Base-by-base conservation (phyloP, 805 yeast genomes). In the Candida insectalens region DNA sequence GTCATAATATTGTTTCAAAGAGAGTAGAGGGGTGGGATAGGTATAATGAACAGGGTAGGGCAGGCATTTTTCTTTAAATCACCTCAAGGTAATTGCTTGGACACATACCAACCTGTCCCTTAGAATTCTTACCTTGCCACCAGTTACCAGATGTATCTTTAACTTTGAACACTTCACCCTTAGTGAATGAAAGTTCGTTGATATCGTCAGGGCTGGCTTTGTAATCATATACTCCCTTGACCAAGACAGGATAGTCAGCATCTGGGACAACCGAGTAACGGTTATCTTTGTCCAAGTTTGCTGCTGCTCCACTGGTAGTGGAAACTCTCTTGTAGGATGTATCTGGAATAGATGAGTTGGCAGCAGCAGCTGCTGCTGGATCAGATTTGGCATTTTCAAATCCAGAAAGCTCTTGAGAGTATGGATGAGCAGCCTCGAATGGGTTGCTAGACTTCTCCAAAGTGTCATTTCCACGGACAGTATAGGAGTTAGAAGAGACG, bases 111-210 rank as follows among this genome's bases (percentile, higher is more conserved):
- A 85, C 82, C 55, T 87, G 92, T 22, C 98, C 98, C 45, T 75
- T 81, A 6, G 80, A 68, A 50, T 88, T 74, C 55, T 82, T 75
- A 27, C 95, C 96, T 60, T 87, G 95, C 97, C 97, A 89, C 98
- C 98, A 89, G 60, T 94, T 78, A 30, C 96, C 96, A 44, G 83
- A 83, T 37, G 85, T 84, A 51, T 89, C 96, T 45, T 84, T 84
- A 22, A 89, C 94, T 49, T 79, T 85, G 55, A 89, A 69, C n/a
- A 85, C 63, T 57, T 89, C 97, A 36, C 92, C 96, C 56, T 88
- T 85, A 42, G 69, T 76, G 50, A 89, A 92, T 4, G 95, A 81
- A 17, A 89, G 72, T 60, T 89, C 98, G 50, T 88, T 87, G 41
- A 81, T 85, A 56, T 89, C 98, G 37, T 81, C 94, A 2, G 89